Percentiles rank a stretch among this genome's conserved stretches.
phyloP scores from a whole-genome alignment of 768 basidiomycete species.

The Holtermanniella nyarrowii region DNA sequence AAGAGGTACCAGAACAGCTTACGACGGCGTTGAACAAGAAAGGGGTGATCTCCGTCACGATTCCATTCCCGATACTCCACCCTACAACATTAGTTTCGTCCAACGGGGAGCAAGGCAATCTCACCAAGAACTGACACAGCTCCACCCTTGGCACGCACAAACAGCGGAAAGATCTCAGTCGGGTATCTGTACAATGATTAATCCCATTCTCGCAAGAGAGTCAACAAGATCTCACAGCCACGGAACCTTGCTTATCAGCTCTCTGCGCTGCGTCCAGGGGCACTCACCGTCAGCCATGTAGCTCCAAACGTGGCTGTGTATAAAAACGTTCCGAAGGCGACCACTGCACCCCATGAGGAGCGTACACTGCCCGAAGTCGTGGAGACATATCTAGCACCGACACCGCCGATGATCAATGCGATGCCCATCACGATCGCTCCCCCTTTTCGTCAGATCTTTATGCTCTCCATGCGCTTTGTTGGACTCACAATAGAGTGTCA shows the following conservation, averaged over 20 bases:
- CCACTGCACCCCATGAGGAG: slow-evolving; percentile 10
- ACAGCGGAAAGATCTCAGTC: slow-evolving; percentile 16
- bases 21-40: slow-evolving; percentile 21
- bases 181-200: no score
- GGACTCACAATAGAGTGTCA: slow-evolving; percentile 9
- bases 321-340: slow-evolving; percentile 10
- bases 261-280: no score
- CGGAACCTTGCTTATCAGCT: no score
- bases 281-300: slow-evolving; percentile 21
- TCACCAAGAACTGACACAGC: slow-evolving; percentile 15
- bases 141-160: slow-evolving; percentile 17
- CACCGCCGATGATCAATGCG: slow-evolving; percentile 10
- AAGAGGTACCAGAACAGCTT: no score
- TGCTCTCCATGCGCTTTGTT: background rate
- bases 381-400: slow-evolving; percentile 4
- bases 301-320: slow-evolving; percentile 20
- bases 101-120: background rate
- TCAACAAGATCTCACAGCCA: no score
- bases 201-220: no score
- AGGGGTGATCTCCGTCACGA: slow-evolving; percentile 15
- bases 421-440: slow-evolving; percentile 9
- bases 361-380: background rate
- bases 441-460: background rate
- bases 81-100: background rate
- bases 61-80: slow-evolving; percentile 13